Evolutionary conservation across 2,329 filamentous ascomycete species (phyloP).

Genomic region (Niveomyces coronatus): DNA sequence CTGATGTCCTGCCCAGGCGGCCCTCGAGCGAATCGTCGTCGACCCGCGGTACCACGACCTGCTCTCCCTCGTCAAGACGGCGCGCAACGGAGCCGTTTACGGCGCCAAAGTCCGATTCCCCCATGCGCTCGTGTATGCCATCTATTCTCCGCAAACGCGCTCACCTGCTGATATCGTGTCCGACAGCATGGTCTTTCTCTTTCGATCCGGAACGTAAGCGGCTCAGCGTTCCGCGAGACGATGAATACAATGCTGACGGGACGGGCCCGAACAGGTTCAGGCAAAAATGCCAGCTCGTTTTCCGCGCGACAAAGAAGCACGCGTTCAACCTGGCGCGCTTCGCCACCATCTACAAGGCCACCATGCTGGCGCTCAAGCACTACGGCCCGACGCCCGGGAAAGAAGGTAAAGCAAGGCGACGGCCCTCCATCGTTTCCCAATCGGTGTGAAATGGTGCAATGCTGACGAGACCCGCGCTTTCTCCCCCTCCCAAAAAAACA

Average conservation of each 20-base stretch:
- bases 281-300: constrained; percentile 67
- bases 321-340: constrained; percentile 88
- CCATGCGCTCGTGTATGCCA: constrained; percentile 79
- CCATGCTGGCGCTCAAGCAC: constrained; percentile 64
- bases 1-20: constrained; percentile 44
- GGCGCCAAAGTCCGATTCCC: constrained; percentile 96
- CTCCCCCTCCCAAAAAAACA: too few relatives aligned
- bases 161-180: neutral
- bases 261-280: constrained; percentile 44
- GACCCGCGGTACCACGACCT: constrained; percentile 79
- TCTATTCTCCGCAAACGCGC: too few relatives aligned
- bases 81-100: constrained; percentile 95
- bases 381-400: constrained; percentile 48
- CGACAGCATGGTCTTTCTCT: constrained; percentile 84
- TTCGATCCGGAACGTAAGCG: constrained; percentile 76
- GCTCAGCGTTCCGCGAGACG: constrained; percentile 7
- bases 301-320: constrained; percentile 81
- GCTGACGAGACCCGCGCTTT: neutral
- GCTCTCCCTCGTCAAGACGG: constrained; percentile 78
- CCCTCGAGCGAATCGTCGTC: constrained; percentile 65
- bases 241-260: neutral
- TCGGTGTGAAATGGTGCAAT: too few relatives aligned
- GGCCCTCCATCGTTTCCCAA: neutral
- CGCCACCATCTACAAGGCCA: constrained; percentile 78
- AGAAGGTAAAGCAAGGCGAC: constrained; percentile 40